These are phyloP conservation scores for Streptanthus diversifolius DNA, from an alignment of 345 rosid genomes.

Conservation along the genomic window DNA sequence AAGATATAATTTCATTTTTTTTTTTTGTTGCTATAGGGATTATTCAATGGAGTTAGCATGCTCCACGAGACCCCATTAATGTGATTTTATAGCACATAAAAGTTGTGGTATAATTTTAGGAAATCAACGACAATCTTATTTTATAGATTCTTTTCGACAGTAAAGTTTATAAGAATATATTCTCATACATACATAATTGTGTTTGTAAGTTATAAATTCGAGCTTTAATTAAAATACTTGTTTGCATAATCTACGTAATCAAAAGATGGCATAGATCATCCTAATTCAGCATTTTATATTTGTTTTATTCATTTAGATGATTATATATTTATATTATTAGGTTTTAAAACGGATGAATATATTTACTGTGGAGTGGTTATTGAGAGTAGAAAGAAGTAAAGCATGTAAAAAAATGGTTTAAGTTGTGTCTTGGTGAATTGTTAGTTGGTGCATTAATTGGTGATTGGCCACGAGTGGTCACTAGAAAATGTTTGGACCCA, in stretches of 20 bases:
- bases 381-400: neutral
- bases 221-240: neutral
- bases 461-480: neutral
- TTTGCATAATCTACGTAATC: neutral
- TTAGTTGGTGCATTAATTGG: neutral
- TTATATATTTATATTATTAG: too few relatives aligned
- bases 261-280: too few relatives aligned
- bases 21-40: slow-evolving; percentile 1
- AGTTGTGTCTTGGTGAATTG: neutral
- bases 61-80: neutral
- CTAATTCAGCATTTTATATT: too few relatives aligned
- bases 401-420: neutral
- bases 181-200: neutral
- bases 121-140: neutral
- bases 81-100: neutral
- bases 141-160: neutral
- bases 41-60: neutral
- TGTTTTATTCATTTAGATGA: too few relatives aligned
- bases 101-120: neutral
- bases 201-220: neutral
- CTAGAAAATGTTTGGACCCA: slow-evolving; percentile 25
- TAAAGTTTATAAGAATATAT: neutral
- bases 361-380: neutral
- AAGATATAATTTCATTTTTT: neutral
- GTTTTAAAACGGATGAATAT: neutral